Evolutionary conservation across 306 rosid species (phyloP).

Genomic region (Vigna trinervia): DNA sequence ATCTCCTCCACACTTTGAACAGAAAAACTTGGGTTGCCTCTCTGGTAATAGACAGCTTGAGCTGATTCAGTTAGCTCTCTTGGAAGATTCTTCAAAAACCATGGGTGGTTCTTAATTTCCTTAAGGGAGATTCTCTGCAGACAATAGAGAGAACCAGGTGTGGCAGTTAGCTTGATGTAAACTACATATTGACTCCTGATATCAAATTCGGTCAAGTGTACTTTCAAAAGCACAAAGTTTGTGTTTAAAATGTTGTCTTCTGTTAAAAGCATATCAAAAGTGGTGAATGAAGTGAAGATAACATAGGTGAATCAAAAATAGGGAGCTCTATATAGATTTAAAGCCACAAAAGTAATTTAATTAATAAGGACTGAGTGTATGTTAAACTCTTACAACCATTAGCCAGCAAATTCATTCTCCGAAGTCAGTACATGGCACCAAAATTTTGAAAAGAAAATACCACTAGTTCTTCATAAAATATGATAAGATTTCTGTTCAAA

Average conservation of each 20-base stretch:
- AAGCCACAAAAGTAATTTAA: slow-evolving; percentile 6
- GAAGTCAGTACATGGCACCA: slow-evolving; percentile 1
- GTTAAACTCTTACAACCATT: neutral
- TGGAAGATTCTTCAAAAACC: slow-evolving; percentile 90
- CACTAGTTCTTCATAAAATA: slow-evolving; percentile 11
- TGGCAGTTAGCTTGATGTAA: slow-evolving; percentile 35
- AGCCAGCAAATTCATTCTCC: slow-evolving; percentile 4
- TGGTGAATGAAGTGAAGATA: neutral
- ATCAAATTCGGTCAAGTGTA: slow-evolving; percentile 32
- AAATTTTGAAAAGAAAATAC: neutral
- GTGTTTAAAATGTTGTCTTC: neutral
- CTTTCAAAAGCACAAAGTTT: slow-evolving; percentile 23
- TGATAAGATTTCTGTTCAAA: neutral
- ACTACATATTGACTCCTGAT: slow-evolving; percentile 18
- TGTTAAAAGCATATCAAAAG: slow-evolving; percentile 8
- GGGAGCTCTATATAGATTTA: slow-evolving; percentile 16
- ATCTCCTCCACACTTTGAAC: slow-evolving; percentile 77
- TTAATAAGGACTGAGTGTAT: neutral
- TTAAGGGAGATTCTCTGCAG: slow-evolving; percentile 69
- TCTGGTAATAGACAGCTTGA: slow-evolving; percentile 71
- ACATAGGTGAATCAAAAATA: neutral
- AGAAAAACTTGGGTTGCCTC: slow-evolving; percentile 73
- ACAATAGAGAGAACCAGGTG: slow-evolving; percentile 22
- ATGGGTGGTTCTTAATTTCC: slow-evolving; percentile 86
- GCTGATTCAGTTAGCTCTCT: slow-evolving; percentile 81